Conservation (phyloP, 768 basidiomycete genomes). For the Holtermanniella nyarrowii region DNA sequence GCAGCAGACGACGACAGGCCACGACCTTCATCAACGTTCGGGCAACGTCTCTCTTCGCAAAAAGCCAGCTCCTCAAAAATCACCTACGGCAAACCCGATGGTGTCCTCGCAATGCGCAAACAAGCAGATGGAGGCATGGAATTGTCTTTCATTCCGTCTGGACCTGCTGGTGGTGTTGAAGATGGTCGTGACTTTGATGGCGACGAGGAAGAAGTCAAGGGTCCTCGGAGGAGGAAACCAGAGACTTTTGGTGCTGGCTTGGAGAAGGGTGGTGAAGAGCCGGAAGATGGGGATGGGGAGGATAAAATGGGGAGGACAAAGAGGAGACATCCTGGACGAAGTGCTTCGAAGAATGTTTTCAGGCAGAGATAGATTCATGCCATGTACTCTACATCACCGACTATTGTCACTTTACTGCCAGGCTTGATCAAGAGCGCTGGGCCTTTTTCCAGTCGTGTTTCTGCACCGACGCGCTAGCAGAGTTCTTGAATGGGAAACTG, state of each 20-base stretch:
- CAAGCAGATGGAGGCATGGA: conserved; percentile 60
- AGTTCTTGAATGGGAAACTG: background rate
- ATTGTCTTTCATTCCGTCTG: conserved; percentile 62
- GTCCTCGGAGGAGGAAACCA: conserved; percentile 21
- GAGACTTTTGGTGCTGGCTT: conserved; percentile 79
- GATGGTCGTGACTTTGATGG: conserved; percentile 24
- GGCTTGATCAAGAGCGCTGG: too few relatives aligned
- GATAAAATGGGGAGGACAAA: conserved; percentile 70
- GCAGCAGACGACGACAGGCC: background rate
- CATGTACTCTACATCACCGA: background rate
- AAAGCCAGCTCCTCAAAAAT: background rate
- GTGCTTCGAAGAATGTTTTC: conserved; percentile 72
- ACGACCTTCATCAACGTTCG: conserved; percentile 26
- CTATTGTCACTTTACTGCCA: too few relatives aligned
- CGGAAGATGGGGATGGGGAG: conserved; percentile 45
- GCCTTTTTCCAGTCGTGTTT: background rate
- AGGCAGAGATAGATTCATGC: conserved; percentile 16
- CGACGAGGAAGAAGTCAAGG: conserved; percentile 47
- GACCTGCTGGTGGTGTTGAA: conserved; percentile 33
- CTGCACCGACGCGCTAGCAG: background rate
- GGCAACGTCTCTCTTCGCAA: conserved; percentile 21
- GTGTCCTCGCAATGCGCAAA: conserved; percentile 31
- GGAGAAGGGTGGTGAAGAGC: conserved; percentile 61
- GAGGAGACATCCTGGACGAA: conserved; percentile 66
- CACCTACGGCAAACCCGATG: conserved; percentile 2